Evolutionary conservation across 345 rosid genomes (phyloP).

Genomic region (Odontarrhena argentea): DNA sequence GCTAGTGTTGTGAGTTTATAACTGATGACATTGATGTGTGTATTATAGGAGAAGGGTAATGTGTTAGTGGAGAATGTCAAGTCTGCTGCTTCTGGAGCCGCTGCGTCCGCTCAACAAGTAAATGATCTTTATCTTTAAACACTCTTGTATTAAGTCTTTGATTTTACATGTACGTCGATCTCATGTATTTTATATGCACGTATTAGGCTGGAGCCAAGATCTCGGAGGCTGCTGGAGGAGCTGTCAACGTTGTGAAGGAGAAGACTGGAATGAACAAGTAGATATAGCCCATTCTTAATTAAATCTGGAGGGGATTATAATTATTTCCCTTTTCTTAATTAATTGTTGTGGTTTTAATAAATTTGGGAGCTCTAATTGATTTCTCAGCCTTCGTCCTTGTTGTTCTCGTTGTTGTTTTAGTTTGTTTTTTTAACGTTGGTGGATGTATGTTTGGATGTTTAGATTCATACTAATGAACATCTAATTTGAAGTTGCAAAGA

Average conservation of each 20-base stretch:
- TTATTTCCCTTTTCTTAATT: background rate
- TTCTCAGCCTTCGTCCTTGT: conserved; percentile 16
- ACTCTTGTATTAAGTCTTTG: background rate
- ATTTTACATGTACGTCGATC: background rate
- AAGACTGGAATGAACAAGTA: conserved; percentile 58
- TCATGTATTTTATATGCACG: background rate
- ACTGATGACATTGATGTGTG: conserved; percentile 2
- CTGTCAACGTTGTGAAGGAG: conserved; percentile 62
- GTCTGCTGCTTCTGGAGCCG: conserved; percentile 55
- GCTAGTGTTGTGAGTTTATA: too few species aligned
- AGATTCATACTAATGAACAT: conserved; percentile 5
- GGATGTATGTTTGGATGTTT: conserved; percentile 14
- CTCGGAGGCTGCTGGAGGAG: conserved; percentile 56
- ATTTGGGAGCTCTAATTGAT: conserved; percentile 22
- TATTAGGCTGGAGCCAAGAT: conserved; percentile 59
- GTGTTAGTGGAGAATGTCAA: conserved; percentile 51
- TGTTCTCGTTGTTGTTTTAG: conserved; percentile 13
- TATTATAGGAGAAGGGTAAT: conserved; percentile 60
- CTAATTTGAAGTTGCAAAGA: background rate
- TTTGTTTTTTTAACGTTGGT: background rate
- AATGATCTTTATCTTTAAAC: background rate
- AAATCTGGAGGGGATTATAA: background rate
- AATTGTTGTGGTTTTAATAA: conserved; percentile 31
- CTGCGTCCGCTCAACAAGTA: conserved; percentile 55
- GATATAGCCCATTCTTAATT: background rate